Conservation (phyloP, 768 basidiomycete genomes). For the Mycena maculata region DNA sequence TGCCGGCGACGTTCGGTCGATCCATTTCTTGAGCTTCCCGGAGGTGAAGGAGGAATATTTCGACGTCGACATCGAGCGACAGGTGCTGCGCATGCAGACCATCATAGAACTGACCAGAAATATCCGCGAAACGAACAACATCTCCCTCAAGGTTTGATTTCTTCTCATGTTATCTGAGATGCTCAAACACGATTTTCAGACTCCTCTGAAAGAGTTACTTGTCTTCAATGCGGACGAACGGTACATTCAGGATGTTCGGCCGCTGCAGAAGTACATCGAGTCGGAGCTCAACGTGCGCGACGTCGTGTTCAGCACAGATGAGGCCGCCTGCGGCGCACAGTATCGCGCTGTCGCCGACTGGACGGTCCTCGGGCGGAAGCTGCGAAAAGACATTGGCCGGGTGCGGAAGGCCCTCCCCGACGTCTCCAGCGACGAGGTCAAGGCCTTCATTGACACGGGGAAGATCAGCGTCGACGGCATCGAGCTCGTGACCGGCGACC, state of each 20-base stretch:
- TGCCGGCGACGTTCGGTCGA: slow-evolving; percentile 84
- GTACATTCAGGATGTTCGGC: slow-evolving; percentile 87
- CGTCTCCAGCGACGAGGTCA: slow-evolving; percentile 86
- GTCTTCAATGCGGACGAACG: slow-evolving; percentile 91
- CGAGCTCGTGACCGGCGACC: slow-evolving; percentile 88
- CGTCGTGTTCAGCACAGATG: slow-evolving; percentile 90
- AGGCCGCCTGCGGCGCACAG: slow-evolving; percentile 84
- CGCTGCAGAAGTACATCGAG: slow-evolving; percentile 88
- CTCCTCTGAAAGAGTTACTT: slow-evolving; percentile 90
- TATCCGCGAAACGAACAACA: slow-evolving; percentile 85
- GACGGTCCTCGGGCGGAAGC: slow-evolving; percentile 92
- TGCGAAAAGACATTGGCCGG: slow-evolving; percentile 90
- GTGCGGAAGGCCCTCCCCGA: slow-evolving; percentile 89
- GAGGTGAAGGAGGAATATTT: slow-evolving; percentile 95
- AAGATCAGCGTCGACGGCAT: slow-evolving; percentile 90
- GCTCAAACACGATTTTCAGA: no score
- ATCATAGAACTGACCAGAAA: slow-evolving; percentile 93
- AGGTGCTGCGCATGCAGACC: slow-evolving; percentile 93
- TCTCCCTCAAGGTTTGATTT: slow-evolving; percentile 86
- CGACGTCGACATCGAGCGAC: slow-evolving; percentile 91
- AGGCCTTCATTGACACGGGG: slow-evolving; percentile 77
- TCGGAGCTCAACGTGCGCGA: slow-evolving; percentile 97
- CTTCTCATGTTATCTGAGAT: background rate
- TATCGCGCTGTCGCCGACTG: slow-evolving; percentile 96
- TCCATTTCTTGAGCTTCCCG: slow-evolving; percentile 97